A percentile compares a stretch with the other conserved stretches of the same genome.
Evolutionary conservation across 345 rosid genomes (phyloP).

Genomic region (Hypericum androsaemum): DNA sequence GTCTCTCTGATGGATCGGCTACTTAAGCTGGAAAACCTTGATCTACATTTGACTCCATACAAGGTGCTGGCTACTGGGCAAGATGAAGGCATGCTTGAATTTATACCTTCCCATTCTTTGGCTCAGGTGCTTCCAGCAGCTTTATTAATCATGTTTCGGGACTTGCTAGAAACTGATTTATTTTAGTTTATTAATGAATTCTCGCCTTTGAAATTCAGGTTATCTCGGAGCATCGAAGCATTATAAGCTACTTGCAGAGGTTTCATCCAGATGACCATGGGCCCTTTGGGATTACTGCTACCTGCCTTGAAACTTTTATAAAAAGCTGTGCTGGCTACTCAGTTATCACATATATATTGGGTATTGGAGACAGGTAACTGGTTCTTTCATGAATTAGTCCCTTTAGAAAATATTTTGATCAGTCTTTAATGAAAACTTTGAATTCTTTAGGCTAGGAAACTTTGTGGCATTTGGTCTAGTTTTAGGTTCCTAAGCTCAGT

Average conservation of each 20-base stretch:
- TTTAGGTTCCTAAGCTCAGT: no score
- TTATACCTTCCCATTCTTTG: slow-evolving; percentile 84
- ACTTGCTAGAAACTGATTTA: no score
- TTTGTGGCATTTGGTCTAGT: no score
- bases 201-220: slow-evolving; percentile 39
- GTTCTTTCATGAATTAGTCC: no score
- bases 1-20: slow-evolving; percentile 98
- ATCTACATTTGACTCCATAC: slow-evolving; percentile 81
- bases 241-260: slow-evolving; percentile 82
- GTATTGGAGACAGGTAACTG: slow-evolving; percentile 91
- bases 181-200: no score
- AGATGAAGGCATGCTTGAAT: slow-evolving; percentile 98
- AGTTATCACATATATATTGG: slow-evolving; percentile 89
- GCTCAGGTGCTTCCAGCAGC: slow-evolving; percentile 52
- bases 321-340: slow-evolving; percentile 99
- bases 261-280: slow-evolving; percentile 96
- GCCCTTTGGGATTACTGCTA: slow-evolving; percentile 87
- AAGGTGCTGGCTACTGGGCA: slow-evolving; percentile 96
- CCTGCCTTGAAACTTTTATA: slow-evolving; percentile 91
- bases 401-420: no score
- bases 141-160: no score
- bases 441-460: no score
- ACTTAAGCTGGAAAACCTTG: slow-evolving; percentile 91
- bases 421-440: no score
- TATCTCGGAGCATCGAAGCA: slow-evolving; percentile 88